phyloP scores from a whole-genome alignment of 2,329 filamentous ascomycete species.

The Emergomyces orientalis region DNA sequence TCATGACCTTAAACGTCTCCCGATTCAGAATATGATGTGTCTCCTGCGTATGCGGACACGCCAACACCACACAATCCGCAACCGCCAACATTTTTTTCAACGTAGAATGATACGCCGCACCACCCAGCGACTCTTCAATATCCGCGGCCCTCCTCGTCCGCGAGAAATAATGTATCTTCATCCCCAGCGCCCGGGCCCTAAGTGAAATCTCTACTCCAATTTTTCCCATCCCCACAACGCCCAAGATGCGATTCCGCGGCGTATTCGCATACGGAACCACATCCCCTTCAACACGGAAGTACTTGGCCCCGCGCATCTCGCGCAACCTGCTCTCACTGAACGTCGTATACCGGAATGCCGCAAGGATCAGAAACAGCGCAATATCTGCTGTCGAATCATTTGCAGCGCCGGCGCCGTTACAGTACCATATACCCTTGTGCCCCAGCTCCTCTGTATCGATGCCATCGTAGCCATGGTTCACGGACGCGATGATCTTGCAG shows the following conservation, averaged over 20 bases:
- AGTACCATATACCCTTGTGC: slow-evolving; percentile 14
- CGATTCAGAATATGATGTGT: slow-evolving; percentile 63
- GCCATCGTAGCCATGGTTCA: slow-evolving; percentile 16
- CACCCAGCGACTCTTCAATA: slow-evolving; percentile 11
- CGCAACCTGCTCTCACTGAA: slow-evolving; percentile 13
- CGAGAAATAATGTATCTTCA: slow-evolving; percentile 16
- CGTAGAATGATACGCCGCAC: slow-evolving; percentile 13
- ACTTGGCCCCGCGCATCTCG: slow-evolving; percentile 10
- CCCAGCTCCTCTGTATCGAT: slow-evolving; percentile 15
- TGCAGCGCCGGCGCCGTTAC: slow-evolving; percentile 14
- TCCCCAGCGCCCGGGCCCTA: slow-evolving; percentile 13
- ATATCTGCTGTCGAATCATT: slow-evolving; percentile 16
- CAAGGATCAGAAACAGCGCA: slow-evolving; percentile 15
- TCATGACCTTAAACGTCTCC: slow-evolving; percentile 60
- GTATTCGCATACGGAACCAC: slow-evolving; percentile 9
- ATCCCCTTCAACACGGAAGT: slow-evolving; percentile 10
- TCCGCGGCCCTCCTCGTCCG: slow-evolving; percentile 9
- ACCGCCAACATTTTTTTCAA: slow-evolving; percentile 13
- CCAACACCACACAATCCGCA: slow-evolving; percentile 15
- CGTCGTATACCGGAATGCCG: slow-evolving; percentile 13
- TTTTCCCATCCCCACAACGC: slow-evolving; percentile 15
- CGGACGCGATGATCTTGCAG: slow-evolving; percentile 14
- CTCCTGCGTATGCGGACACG: slow-evolving; percentile 30
- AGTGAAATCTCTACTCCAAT: slow-evolving; percentile 12
- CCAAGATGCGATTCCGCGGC: slow-evolving; percentile 14